phyloP scores from a whole-genome alignment of 768 basidiomycete species.

The Pulveroboletus sp. region DNA sequence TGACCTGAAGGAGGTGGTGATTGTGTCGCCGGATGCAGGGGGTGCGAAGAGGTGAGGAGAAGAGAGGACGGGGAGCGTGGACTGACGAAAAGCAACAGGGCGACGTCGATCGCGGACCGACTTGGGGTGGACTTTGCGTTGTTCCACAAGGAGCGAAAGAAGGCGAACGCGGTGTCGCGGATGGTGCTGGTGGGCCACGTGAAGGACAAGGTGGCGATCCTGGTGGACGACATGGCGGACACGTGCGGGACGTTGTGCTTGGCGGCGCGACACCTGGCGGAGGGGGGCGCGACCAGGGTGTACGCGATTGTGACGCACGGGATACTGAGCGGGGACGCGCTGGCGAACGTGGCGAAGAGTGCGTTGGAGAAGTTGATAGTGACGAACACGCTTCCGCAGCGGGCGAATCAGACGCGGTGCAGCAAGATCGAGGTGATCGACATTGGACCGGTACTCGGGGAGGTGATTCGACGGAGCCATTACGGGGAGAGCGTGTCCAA shows the following conservation, averaged over 20 bases:
- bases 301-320: conserved; percentile 97
- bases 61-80: background rate
- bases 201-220: conserved; percentile 86
- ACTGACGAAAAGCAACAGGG: conserved; percentile 49
- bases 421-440: conserved; percentile 90
- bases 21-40: conserved; percentile 97
- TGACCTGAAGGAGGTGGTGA: conserved; percentile 79
- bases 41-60: conserved; percentile 86
- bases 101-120: conserved; percentile 94
- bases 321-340: conserved; percentile 87
- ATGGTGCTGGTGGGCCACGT: conserved; percentile 97
- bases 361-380: conserved; percentile 92
- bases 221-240: conserved; percentile 99
- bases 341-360: conserved; percentile 68
- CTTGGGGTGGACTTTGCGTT: conserved; percentile 97
- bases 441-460: conserved; percentile 91
- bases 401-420: conserved; percentile 67
- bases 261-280: conserved; percentile 84
- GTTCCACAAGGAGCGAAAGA: conserved; percentile 99
- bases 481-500: conserved; percentile 95
- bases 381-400: conserved; percentile 96
- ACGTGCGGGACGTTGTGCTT: conserved; percentile 93
- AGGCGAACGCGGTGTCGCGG: conserved; percentile 90
- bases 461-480: conserved; percentile 93
- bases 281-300: conserved; percentile 83